Evolutionary conservation across 805 yeast species (phyloP), one percentile per base, ranked within the genome.

Genomic region (Saturnispora kantuleensis): DNA sequence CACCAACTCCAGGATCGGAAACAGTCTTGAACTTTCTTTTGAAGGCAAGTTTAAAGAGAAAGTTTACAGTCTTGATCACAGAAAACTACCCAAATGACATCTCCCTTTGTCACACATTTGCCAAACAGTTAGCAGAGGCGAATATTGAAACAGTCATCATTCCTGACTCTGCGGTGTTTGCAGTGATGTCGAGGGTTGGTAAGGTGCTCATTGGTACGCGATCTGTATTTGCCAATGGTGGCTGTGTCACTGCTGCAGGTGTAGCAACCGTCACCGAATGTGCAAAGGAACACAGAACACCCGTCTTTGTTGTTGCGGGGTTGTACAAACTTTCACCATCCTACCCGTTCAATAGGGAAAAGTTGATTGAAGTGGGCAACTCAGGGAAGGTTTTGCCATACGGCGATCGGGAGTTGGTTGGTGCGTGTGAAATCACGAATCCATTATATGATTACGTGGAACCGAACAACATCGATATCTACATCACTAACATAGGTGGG

Each of bases 121-220:
- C 93, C 17, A 77, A 78, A 55, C 76, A 74, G 45, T 72, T 93
- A 50, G 82, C 95, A 1, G 82, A 79, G 45, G 87, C 90, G 45
- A 85, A 89, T 43, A 86, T 93, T 38, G 95, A 88, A 50, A 81
- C 96, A 1, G 84, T 89, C 2, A 75, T 93, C 44, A 84, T 93
- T 31, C 97, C 98, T 1, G 99, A 93, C 59, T 75, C 95, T 5
- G 83, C 95, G 21, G 88, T 83, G 0, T 87, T 82, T 63, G 97
- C 98, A 0, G 87, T 93, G 39, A 93, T 93, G 97, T 84, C 96
- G 33, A 72, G 96, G 52, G 97, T 93, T 5, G 96, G 97, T 37
- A 94, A 94, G 62, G 98, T 93, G 29, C 78, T 93, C 47, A 76
- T 94, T 44, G 97, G 97, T 33, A 83, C 97, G 5, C 76, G 84